Conservation (phyloP, 768 basidiomycete species). For the Lentinus brumalis region DNA sequence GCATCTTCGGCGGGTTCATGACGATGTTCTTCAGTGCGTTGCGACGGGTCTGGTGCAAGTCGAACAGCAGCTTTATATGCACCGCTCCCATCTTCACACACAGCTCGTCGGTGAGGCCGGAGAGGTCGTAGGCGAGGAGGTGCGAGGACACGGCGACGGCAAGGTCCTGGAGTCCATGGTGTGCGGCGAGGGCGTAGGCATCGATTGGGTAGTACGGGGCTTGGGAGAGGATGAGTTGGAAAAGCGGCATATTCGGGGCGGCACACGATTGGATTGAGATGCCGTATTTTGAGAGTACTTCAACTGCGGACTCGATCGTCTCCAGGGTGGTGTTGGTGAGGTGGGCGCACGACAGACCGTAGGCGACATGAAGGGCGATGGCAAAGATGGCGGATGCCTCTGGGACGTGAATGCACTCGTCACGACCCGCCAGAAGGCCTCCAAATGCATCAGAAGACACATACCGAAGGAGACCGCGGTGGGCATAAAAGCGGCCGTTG, state of each 20-base stretch:
- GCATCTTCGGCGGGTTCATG: slow-evolving; percentile 26
- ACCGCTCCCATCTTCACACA: slow-evolving; percentile 40
- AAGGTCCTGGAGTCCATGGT: slow-evolving; percentile 36
- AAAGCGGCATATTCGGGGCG: slow-evolving; percentile 29
- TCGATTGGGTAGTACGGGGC: slow-evolving; percentile 40
- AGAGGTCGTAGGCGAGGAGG: slow-evolving; percentile 37
- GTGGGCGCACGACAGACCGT: slow-evolving; percentile 27
- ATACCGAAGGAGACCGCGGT: too few relatives aligned
- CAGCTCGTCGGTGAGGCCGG: slow-evolving; percentile 38
- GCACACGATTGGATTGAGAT: slow-evolving; percentile 25
- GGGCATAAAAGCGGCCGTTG: too few relatives aligned
- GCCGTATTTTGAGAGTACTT: slow-evolving; percentile 30
- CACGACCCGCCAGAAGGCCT: too few relatives aligned
- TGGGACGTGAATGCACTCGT: slow-evolving; percentile 24
- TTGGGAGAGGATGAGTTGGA: slow-evolving; percentile 34
- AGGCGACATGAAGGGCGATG: slow-evolving; percentile 35
- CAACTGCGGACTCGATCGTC: slow-evolving; percentile 24
- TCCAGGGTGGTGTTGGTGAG: slow-evolving; percentile 27
- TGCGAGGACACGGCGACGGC: slow-evolving; percentile 40
- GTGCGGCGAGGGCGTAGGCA: slow-evolving; percentile 44
- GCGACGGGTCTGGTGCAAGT: slow-evolving; percentile 40
- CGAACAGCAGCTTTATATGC: slow-evolving; percentile 42
- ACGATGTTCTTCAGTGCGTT: slow-evolving; percentile 36
- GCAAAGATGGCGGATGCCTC: slow-evolving; percentile 32
- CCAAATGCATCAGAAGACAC: too few relatives aligned